Evolutionary conservation across 2,329 filamentous ascomycete species (phyloP).

Genomic region (Exophiala alcalophila): DNA sequence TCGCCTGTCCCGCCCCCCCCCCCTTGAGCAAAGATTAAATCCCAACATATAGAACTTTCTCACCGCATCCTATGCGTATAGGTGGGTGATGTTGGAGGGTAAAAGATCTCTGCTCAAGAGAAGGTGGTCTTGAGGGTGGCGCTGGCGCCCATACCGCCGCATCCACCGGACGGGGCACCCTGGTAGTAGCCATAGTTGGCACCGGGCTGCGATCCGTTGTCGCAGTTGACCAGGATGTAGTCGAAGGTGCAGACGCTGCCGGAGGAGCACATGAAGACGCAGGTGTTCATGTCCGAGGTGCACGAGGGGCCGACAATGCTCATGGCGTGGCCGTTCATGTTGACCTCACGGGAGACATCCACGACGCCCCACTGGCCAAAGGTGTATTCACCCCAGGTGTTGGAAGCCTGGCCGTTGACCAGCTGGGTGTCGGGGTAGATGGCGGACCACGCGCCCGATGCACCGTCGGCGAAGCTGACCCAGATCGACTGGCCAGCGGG

Average conservation of each 20-base stretch:
- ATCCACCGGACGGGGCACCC: constrained; percentile 26
- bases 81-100: background rate
- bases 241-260: constrained; percentile 23
- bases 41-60: too few relatives aligned
- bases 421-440: constrained; percentile 27
- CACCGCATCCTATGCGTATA: too few relatives aligned
- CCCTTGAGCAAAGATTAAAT: too few relatives aligned
- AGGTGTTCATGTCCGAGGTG: constrained; percentile 30
- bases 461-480: constrained; percentile 28
- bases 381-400: constrained; percentile 31
- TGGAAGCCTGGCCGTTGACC: constrained; percentile 28
- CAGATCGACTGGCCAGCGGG: constrained; percentile 14
- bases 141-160: constrained; percentile 28
- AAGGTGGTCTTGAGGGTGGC: constrained; percentile 27
- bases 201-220: constrained; percentile 27
- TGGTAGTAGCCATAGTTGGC: constrained; percentile 28
- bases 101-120: constrained; percentile 11
- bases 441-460: constrained; percentile 26
- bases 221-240: constrained; percentile 30
- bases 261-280: constrained; percentile 28
- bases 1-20: too few relatives aligned
- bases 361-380: constrained; percentile 28
- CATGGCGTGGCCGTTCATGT: constrained; percentile 30
- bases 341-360: constrained; percentile 31
- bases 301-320: constrained; percentile 28